Conservation (phyloP, 2,329 filamentous ascomycete species). For the Ceratocystis alfenasii region DNA sequence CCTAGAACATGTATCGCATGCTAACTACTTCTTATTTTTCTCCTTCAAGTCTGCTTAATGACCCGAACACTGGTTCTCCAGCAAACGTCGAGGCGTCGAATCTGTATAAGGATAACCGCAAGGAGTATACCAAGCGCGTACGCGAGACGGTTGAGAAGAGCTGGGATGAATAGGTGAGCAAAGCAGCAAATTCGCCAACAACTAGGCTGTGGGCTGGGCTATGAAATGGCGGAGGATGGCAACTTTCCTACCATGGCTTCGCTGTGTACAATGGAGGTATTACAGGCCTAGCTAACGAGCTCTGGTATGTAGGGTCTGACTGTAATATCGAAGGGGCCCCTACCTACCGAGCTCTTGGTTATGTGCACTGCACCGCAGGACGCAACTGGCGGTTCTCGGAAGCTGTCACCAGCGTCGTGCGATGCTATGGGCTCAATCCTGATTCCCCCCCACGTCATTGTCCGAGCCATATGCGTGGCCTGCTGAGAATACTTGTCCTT, state of each 20-base stretch:
- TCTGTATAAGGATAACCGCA: constrained; percentile 93
- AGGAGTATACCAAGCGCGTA: constrained; percentile 91
- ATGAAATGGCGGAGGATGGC: too few species aligned
- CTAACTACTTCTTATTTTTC: constrained; percentile 26
- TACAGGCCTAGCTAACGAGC: too few species aligned
- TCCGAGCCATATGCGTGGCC: background rate
- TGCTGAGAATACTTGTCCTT: background rate
- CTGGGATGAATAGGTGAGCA: constrained; percentile 66
- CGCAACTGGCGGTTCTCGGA: background rate
- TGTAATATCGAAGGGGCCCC: too few species aligned
- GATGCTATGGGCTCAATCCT: background rate
- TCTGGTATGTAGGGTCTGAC: too few species aligned
- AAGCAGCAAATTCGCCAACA: background rate
- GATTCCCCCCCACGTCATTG: background rate
- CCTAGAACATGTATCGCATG: constrained; percentile 13
- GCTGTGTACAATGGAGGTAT: too few species aligned
- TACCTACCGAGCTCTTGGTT: too few species aligned
- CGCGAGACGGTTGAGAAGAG: constrained; percentile 97
- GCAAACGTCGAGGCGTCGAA: constrained; percentile 98
- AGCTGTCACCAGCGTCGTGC: background rate
- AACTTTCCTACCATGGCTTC: too few species aligned
- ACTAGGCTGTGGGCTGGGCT: background rate
- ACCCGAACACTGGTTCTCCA: constrained; percentile 95
- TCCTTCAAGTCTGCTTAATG: constrained; percentile 67
- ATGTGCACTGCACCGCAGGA: too few species aligned